Evolutionary conservation across 1,284 basidiomycete genomes (phyloP), one percentile per base, ranked within the genome.

Genomic region (Caloboletus firmus): DNA sequence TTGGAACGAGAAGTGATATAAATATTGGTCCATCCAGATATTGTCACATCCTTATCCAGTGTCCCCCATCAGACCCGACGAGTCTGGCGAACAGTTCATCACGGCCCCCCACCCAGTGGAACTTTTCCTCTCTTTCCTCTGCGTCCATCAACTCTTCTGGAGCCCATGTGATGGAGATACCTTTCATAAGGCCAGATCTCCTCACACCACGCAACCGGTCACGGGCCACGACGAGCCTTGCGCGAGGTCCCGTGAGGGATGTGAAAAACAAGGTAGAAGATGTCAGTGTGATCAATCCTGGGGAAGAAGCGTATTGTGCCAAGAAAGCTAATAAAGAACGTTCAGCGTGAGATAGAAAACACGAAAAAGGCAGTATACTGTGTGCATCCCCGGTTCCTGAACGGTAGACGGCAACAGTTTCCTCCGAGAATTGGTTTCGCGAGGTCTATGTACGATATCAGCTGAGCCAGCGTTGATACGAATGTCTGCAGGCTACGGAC

Each of bases 81-180:
- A 88, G 74, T 49, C 83, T 72, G 37, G 83, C 82, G 65, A 88
- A 88, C 17, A 87, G 66, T 49, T 87, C 85, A 65, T 87, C 83
- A 11, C 85, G 78, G 10, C 72, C 75, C 24, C 78, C 79, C 42
- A 87, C 76, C 79, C 82, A 84, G 22, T 72, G 58, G 63, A 88
- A 87, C 59, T 72, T 80, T 52, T 81, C 83, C 49, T 79, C 77
- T 49, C 71, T 75, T 48, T 74, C 72, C 47, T 67, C 68, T 20
- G 61, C 63, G 0, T 47, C 57, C 12, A 71, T 62, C 6, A 60
- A 24, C 13, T 51, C 53, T 34, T 64, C 63, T 9, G 74, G 67
- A n/a, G 53, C 55, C 78, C 79, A 83, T 45, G 68, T 67, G 20
- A 86, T 62, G n/a, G 72, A 67, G 24, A 87, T 64, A 1, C 83